These are phyloP conservation scores for Sideroxylon spinosum DNA, from an alignment of 179 eudicot genomes.

Conservation along the genomic window DNA sequence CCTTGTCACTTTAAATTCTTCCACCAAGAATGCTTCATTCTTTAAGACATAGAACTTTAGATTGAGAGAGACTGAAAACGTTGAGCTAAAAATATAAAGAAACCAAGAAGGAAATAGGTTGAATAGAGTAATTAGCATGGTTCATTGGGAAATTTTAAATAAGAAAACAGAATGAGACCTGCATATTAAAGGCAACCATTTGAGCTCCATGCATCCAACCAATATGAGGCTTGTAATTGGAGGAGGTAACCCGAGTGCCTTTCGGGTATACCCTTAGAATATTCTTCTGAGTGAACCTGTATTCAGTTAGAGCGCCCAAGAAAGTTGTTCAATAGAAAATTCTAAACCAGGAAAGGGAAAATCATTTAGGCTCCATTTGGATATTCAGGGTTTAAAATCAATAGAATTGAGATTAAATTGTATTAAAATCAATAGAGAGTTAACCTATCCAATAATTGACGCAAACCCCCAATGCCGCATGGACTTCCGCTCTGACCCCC, in stretches of 20 bases:
- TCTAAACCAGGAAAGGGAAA: not conserved
- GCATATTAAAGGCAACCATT: conserved; percentile 98
- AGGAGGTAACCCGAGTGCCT: conserved; percentile 70
- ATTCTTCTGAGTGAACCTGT: conserved; percentile 77
- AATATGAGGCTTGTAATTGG: conserved; percentile 71
- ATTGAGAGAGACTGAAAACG: not conserved
- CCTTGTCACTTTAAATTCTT: not conserved
- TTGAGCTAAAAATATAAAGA: not conserved
- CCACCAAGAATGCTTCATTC: not conserved
- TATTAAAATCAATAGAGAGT: too few relatives aligned
- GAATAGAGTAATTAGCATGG: not conserved
- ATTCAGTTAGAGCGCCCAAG: not conserved
- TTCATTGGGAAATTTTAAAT: conserved; percentile 4
- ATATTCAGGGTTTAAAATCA: too few relatives aligned
- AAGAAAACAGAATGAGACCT: conserved; percentile 38
- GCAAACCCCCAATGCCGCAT: too few relatives aligned
- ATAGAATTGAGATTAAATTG: too few relatives aligned
- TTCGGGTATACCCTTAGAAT: conserved; percentile 80
- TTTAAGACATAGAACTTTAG: not conserved
- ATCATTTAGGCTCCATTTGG: too few relatives aligned
- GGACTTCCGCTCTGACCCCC: too few relatives aligned
- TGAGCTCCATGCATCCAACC: conserved; percentile 99
- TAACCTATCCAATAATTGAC: too few relatives aligned
- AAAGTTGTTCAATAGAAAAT: not conserved
- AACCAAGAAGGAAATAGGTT: not conserved